A percentile compares a stretch with the other conserved stretches of the same genome.
Evolutionary conservation across 2,329 filamentous ascomycete genomes (phyloP).

Genomic region (Onygenales sp.): DNA sequence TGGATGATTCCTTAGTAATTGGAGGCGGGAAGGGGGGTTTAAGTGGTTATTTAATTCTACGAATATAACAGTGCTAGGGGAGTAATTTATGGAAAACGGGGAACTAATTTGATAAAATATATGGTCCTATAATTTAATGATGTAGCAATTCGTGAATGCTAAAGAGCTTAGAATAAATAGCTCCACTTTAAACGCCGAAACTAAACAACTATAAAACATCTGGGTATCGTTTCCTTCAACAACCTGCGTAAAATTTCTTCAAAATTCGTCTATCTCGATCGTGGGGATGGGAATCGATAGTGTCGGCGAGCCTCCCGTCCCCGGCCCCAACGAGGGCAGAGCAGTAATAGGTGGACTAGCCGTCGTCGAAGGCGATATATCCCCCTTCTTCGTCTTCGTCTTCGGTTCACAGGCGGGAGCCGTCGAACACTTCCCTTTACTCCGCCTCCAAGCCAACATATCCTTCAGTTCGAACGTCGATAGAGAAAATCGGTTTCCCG

Average conservation of each 20-base stretch:
- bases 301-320: neutral
- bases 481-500: neutral
- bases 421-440: constrained; percentile 3
- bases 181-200: neutral
- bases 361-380: neutral
- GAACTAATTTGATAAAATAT: neutral
- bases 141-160: neutral
- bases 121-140: neutral
- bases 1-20: neutral
- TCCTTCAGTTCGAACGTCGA: constrained; percentile 11
- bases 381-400: neutral
- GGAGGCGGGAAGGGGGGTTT: too few species aligned
- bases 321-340: neutral
- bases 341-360: neutral
- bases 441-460: constrained; percentile 10
- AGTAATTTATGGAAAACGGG: neutral
- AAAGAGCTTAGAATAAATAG: neutral
- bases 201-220: too few species aligned
- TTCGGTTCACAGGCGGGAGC: neutral
- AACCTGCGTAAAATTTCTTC: too few species aligned
- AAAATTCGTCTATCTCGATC: too few species aligned
- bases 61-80: neutral
- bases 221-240: too few species aligned
- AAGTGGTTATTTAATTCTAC: neutral
- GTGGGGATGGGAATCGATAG: too few species aligned